These are phyloP conservation scores for Luzula sylvatica DNA, from an alignment of 176 grass and related monocot species.

Conservation along the genomic window DNA sequence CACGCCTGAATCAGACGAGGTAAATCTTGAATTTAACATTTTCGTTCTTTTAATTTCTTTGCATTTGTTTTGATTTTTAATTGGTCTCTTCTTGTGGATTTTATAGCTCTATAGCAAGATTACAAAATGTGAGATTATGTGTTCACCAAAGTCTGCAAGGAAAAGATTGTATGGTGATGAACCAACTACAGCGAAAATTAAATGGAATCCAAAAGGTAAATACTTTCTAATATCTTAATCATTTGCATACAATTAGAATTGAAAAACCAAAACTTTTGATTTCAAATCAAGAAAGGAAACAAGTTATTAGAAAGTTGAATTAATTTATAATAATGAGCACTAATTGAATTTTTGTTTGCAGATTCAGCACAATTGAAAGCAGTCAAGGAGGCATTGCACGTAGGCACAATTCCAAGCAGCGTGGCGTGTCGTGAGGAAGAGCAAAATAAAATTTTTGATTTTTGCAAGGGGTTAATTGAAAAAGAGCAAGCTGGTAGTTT, in stretches of 20 bases:
- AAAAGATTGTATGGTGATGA: conserved; percentile 58
- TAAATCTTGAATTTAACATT: conserved; percentile 24
- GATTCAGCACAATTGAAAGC: conserved; percentile 67
- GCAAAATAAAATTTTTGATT: conserved; percentile 58
- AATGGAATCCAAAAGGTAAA: conserved; percentile 62
- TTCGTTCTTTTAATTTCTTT: no score
- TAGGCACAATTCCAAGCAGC: conserved; percentile 44
- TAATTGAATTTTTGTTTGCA: conserved; percentile 12
- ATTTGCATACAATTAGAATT: no score
- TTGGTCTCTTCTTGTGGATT: conserved; percentile 14
- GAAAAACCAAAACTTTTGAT: no score
- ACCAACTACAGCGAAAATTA: conserved; percentile 24
- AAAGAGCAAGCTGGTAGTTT: conserved; percentile 57
- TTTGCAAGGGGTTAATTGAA: conserved; percentile 48
- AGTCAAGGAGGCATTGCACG: conserved; percentile 70
- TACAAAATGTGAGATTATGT: conserved; percentile 25
- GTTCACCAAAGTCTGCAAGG: conserved; percentile 66
- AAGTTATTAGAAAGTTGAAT: not conserved
- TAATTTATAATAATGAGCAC: conserved; percentile 4
- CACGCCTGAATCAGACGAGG: conserved; percentile 17
- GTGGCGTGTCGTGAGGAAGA: conserved; percentile 65
- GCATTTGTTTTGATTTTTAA: not conserved
- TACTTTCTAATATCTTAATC: not conserved
- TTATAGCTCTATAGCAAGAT: conserved; percentile 24
- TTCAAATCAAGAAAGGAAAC: not conserved